Conservation (phyloP, 2,329 filamentous ascomycete genomes). For the Penicillium sp. region DNA sequence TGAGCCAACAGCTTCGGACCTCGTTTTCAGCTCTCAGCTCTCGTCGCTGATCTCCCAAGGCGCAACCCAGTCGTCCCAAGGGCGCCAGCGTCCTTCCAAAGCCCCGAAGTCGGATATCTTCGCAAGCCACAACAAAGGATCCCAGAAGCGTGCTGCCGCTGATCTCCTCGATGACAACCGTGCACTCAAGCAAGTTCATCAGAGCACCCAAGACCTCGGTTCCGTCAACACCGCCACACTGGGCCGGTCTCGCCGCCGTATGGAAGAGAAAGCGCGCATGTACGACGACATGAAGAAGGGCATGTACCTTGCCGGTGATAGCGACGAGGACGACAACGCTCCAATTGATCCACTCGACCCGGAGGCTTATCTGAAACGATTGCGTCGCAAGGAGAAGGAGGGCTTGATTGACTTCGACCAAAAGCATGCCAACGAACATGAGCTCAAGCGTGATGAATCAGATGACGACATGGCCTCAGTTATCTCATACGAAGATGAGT, state of each 20-base stretch:
- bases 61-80: conserved; percentile 45
- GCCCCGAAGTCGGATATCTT: conserved; percentile 69
- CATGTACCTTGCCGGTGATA: conserved; percentile 64
- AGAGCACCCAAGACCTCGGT: conserved; percentile 61
- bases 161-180: conserved; percentile 56
- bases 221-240: conserved; percentile 59
- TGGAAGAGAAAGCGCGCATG: conserved; percentile 86
- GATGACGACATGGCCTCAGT: conserved; percentile 59
- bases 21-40: conserved; percentile 87
- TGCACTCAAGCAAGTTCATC: conserved; percentile 64
- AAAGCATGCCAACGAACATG: conserved; percentile 81
- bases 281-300: conserved; percentile 91
- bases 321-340: conserved; percentile 38
- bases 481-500: conserved; percentile 90
- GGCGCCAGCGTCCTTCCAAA: conserved; percentile 46
- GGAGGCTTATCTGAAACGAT: conserved; percentile 56
- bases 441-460: conserved; percentile 31
- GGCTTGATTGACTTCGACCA: conserved; percentile 88
- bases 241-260: conserved; percentile 72
- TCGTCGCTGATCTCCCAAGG: conserved; percentile 72
- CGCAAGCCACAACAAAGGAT: conserved; percentile 63
- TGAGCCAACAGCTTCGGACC: conserved; percentile 62
- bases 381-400: conserved; percentile 55
- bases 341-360: conserved; percentile 13
- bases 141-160: conserved; percentile 63